Base-by-base conservation (phyloP, 352 stramenopile genomes). In the Pythium pyrilobum region DNA sequence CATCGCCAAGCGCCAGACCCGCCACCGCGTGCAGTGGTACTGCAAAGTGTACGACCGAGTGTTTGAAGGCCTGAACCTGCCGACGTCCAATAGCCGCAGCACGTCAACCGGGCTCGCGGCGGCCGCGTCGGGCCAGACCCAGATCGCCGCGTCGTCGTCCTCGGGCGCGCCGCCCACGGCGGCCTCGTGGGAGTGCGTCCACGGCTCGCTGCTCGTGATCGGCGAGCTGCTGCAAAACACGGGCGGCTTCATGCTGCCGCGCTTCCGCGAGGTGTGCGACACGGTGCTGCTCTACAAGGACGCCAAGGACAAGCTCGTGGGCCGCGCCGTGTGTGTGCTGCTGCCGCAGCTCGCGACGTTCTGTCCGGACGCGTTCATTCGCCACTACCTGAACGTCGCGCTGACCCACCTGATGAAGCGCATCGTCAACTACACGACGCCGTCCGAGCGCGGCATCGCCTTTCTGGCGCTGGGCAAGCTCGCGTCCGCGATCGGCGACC, bases 181-280 rank as follows among this genome's bases (percentile, higher is more conserved):
- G 25, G 63, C 76, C 2, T 74, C 81, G 5, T 91, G 81, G 81
- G 81, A 90, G 43, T 82, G 73, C 32, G 79, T 91, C 0, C 97
- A 99, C 63, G 97, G 96, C 11, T 98, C 95, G 7, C 69, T 99
- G 20, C 69, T 99, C 1, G 89, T 97, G 9, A 90, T 98, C 21
- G 81, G 84, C 25, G 92, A 98, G 47, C 82, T 99, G 53, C 74
- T 99, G 27, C 75, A 96, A 10, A 88, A 98, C 62, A 97, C 96
- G 5, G 82, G 92, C 2, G 69, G 81, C n/a, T 99, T 99, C 65
- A 98, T 99, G 83, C 72, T 98, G 27, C 96, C 97, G 8, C 82
- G 97, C 6, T 99, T 98, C 65, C 91, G 96, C 49, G 94, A 98
- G 79, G 80, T 98, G 18, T 98, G 96, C 49, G 76, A 92, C 39